Evolutionary conservation across 1,139 yeast species (phyloP).

Genomic region (Pichia sp.): DNA sequence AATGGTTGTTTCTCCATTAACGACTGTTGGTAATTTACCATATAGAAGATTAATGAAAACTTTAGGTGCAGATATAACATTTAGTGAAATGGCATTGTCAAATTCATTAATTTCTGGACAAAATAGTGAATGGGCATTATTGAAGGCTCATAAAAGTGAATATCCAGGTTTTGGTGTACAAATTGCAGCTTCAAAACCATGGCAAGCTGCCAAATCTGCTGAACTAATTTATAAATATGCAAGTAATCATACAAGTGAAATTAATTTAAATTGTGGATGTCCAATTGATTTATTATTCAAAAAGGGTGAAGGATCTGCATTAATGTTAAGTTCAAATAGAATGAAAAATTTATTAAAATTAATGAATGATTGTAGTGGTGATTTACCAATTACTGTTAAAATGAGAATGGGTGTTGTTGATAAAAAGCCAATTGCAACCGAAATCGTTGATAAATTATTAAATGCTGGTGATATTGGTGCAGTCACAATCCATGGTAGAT

Average conservation of each 20-base stretch:
- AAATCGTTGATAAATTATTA: conserved; percentile 62
- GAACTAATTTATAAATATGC: conserved; percentile 62
- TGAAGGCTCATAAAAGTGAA: conserved; percentile 80
- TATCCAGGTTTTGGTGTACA: conserved; percentile 91
- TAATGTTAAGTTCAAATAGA: conserved; percentile 83
- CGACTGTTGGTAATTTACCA: conserved; percentile 96
- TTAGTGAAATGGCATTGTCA: conserved; percentile 90
- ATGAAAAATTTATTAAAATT: conserved; percentile 72
- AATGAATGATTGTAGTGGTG: conserved; percentile 85
- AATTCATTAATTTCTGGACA: conserved; percentile 83
- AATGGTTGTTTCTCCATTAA: conserved; percentile 88
- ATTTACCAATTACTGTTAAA: conserved; percentile 85
- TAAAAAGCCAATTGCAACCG: conserved; percentile 76
- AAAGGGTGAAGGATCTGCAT: conserved; percentile 94
- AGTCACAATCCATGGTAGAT: conserved; percentile 90
- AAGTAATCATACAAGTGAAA: conserved; percentile 52
- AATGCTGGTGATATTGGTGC: conserved; percentile 68
- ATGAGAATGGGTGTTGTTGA: conserved; percentile 89
- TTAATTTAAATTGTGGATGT: conserved; percentile 93
- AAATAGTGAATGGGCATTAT: conserved; percentile 95
- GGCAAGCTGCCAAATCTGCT: conserved; percentile 91
- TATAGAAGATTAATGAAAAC: conserved; percentile 88
- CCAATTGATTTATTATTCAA: conserved; percentile 89
- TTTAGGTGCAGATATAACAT: conserved; percentile 89
- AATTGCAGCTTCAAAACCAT: conserved; percentile 83